Base-by-base conservation (phyloP, 2,329 filamentous ascomycete genomes). In the Epichloe coenophiala region DNA sequence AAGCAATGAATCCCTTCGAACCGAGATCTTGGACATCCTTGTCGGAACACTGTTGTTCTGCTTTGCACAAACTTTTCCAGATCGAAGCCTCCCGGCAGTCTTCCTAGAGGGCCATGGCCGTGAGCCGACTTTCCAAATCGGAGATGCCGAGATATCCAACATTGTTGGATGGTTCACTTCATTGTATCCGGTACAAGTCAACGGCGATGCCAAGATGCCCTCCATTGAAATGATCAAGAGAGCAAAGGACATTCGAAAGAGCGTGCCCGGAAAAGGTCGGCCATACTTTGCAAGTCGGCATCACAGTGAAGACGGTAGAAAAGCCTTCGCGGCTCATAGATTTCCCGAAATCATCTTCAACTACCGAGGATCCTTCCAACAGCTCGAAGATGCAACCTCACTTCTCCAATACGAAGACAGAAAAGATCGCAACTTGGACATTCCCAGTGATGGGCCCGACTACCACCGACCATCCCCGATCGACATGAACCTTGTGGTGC, bases 131-230 rank as follows among this genome's bases (percentile, higher is more conserved):
- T 23, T 23, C 47, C 49, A 2, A 47, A 52, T 13, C 47, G 45
- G 15, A 23, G 21, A 23, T 15, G 54, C 68, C 8, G 65, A 73
- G 46, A 54, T 68, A 1, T 67, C 69, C 0, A 53, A 60, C 1
- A 72, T 68, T 0, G 65, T 73, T 0, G 71, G 71, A 4, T 74
- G 71, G 71, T 73, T 73, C 50, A 72, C 71, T 1, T 68, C 68
- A 0, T 59, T 73, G 12, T 63, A 58, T 15, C 70, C 71, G 0
- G 40, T 70, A 0, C 57, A 55, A 0, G 15, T 63, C 2, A 33
- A 53, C n/a, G 45, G 60, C 31, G 54, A 31, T 0, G 19, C 37
- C 4, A 39, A 48, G 8, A 39, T 37, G 35, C 21, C 48, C 6
- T 13, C 54, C 5, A 9, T 52, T 3, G 49, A 57, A 17, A 51